Percentiles rank a stretch among this genome's conserved stretches.
Conservation (phyloP, 2,329 filamentous ascomycete species). For the Fusarium foetens region DNA sequence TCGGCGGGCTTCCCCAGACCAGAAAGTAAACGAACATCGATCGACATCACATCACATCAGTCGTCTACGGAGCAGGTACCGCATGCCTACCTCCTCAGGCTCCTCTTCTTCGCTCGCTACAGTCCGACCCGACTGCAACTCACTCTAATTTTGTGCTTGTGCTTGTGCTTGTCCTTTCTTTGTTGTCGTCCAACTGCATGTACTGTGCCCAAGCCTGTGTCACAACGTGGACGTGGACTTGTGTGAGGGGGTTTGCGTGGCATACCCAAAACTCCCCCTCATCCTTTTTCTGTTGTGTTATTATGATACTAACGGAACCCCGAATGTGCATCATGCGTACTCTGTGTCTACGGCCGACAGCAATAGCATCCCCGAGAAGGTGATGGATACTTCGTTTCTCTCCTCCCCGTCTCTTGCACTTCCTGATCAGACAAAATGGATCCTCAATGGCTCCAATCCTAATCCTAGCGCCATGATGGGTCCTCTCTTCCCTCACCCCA, state of each 20-base stretch:
- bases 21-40: constrained; percentile 20
- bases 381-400: constrained; percentile 4
- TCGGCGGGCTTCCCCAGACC: constrained; percentile 42
- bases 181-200: neutral
- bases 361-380: constrained; percentile 26
- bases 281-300: neutral
- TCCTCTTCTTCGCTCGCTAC: constrained; percentile 21
- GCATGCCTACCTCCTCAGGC: neutral
- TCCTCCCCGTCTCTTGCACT: constrained; percentile 3
- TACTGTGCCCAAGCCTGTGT: constrained; percentile 8
- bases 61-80: constrained; percentile 12
- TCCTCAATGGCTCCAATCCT: constrained; percentile 28
- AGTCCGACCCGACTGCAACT: constrained; percentile 20
- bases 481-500: constrained; percentile 13
- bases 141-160: constrained; percentile 4
- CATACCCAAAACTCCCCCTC: neutral
- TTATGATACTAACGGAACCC: constrained; percentile 22
- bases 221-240: constrained; percentile 25
- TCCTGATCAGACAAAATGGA: constrained; percentile 25
- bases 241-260: constrained; percentile 20
- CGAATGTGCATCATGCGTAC: constrained; percentile 32
- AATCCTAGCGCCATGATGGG: constrained; percentile 33
- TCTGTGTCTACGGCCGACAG: neutral
- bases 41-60: constrained; percentile 34
- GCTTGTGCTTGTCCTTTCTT: neutral